Percentiles rank a stretch among this genome's conserved stretches.
Evolutionary conservation across 192 early-diverging fungal species (phyloP).

Genomic region (Funneliformis mosseae): DNA sequence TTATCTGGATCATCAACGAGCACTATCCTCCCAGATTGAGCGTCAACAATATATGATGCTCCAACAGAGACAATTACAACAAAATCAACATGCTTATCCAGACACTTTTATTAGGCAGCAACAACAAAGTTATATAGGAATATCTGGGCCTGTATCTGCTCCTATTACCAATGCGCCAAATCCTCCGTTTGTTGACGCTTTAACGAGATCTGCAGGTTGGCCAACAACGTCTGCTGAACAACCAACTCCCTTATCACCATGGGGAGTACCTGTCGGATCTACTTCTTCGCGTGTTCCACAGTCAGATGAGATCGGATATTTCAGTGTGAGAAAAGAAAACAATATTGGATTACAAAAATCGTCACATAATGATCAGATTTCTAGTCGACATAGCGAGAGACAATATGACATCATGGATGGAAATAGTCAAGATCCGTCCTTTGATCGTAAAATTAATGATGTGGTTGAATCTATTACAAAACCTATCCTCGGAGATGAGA

Average conservation of each 20-base stretch:
- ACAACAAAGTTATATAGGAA: constrained; percentile 31
- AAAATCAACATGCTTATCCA: constrained; percentile 37
- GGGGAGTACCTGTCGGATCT: constrained; percentile 34
- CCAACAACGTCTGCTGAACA: constrained; percentile 7
- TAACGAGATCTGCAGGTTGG: constrained; percentile 29
- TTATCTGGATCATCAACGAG: constrained; percentile 33
- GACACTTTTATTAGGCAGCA: constrained; percentile 40
- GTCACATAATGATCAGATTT: constrained; percentile 35
- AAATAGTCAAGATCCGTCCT: constrained; percentile 45
- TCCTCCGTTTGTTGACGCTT: constrained; percentile 29
- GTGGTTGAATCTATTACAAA: constrained; percentile 29
- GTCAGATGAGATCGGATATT: constrained; percentile 42
- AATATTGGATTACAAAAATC: constrained; percentile 36
- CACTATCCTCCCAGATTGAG: constrained; percentile 46
- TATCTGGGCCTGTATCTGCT: constrained; percentile 36
- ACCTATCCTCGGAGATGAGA: constrained; percentile 1
- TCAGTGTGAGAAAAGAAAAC: constrained; percentile 11
- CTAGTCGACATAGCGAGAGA: constrained; percentile 44
- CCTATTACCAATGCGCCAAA: constrained; percentile 34
- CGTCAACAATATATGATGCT: constrained; percentile 42
- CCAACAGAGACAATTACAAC: constrained; percentile 34
- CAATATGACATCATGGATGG: constrained; percentile 31
- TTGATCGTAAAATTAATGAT: constrained; percentile 45
- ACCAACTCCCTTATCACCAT: constrained; percentile 33
- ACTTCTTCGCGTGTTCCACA: constrained; percentile 43